Percentiles rank a stretch among this genome's conserved stretches.
Evolutionary conservation across 2,329 filamentous ascomycete species (phyloP).

Genomic region (Claviceps purpurea): DNA sequence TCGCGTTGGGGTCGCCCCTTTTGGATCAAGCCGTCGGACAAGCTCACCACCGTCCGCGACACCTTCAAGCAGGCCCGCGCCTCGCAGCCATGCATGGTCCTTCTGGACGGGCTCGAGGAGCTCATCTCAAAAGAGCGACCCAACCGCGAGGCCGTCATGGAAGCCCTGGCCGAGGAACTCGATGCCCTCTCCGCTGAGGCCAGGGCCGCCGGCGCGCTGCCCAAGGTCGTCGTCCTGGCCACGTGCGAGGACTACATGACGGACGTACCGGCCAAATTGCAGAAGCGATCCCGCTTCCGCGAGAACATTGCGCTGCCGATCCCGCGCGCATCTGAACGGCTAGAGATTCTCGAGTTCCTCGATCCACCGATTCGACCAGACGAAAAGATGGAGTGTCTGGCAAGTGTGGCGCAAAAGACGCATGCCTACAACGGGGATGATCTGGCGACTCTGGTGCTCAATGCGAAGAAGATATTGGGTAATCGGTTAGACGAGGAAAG

Average conservation of each 20-base stretch:
- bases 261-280: slow-evolving; percentile 57
- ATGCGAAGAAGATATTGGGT: slow-evolving; percentile 16
- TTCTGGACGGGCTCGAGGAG: slow-evolving; percentile 66
- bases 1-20: slow-evolving; percentile 60
- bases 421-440: slow-evolving; percentile 81
- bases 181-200: slow-evolving; percentile 35
- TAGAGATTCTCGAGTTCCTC: slow-evolving; percentile 58
- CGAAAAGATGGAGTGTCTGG: slow-evolving; percentile 37
- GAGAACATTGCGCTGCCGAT: slow-evolving; percentile 62
- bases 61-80: slow-evolving; percentile 56
- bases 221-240: slow-evolving; percentile 58
- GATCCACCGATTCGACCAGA: slow-evolving; percentile 31
- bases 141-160: slow-evolving; percentile 36
- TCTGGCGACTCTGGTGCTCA: slow-evolving; percentile 46
- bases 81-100: slow-evolving; percentile 60
- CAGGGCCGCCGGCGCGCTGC: slow-evolving; percentile 22
- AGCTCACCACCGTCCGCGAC: slow-evolving; percentile 47
- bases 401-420: slow-evolving; percentile 56
- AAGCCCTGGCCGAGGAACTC: slow-evolving; percentile 39
- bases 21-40: slow-evolving; percentile 42
- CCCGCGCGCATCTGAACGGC: slow-evolving; percentile 56
- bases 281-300: slow-evolving; percentile 50
- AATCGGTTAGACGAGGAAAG: slow-evolving; percentile 12
- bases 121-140: slow-evolving; percentile 49
- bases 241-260: slow-evolving; percentile 58